A percentile compares a stretch with the other conserved stretches of the same genome.
phyloP scores from a whole-genome alignment of 2,329 filamentous ascomycete species.

The Aspergillus fischeri region DNA sequence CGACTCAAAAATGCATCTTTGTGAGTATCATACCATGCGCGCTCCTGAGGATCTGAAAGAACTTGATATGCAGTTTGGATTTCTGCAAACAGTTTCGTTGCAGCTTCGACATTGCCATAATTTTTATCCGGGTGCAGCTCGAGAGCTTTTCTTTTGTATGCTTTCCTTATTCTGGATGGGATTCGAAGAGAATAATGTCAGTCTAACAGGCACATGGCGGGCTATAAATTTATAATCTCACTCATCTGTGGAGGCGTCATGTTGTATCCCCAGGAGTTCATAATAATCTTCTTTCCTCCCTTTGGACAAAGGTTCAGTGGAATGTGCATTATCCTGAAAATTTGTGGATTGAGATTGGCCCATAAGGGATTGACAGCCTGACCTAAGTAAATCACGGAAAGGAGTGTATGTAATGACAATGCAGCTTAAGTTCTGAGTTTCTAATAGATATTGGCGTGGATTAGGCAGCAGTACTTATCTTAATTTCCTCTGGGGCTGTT shows the following conservation, averaged over 20 bases:
- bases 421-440: not conserved
- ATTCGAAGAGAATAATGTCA: not conserved
- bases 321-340: conserved; percentile 17
- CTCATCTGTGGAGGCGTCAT: conserved; percentile 76
- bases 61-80: conserved; percentile 92
- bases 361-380: conserved; percentile 25
- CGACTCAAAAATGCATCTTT: conserved; percentile 76
- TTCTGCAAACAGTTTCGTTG: conserved; percentile 84
- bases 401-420: not conserved
- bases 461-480: not conserved
- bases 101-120: conserved; percentile 74
- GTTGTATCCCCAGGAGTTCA: conserved; percentile 71
- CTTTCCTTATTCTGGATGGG: conserved; percentile 72
- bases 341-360: conserved; percentile 43
- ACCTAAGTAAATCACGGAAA: not conserved
- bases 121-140: conserved; percentile 96
- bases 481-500: no score
- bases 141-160: conserved; percentile 84
- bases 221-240: not conserved
- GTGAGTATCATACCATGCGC: conserved; percentile 97
- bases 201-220: not conserved
- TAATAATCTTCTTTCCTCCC: conserved; percentile 53
- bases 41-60: conserved; percentile 91
- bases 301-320: conserved; percentile 16
- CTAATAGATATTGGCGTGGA: no score